Conservation (phyloP, 495 filamentous ascomycete genomes). For the Letharia lupina region DNA sequence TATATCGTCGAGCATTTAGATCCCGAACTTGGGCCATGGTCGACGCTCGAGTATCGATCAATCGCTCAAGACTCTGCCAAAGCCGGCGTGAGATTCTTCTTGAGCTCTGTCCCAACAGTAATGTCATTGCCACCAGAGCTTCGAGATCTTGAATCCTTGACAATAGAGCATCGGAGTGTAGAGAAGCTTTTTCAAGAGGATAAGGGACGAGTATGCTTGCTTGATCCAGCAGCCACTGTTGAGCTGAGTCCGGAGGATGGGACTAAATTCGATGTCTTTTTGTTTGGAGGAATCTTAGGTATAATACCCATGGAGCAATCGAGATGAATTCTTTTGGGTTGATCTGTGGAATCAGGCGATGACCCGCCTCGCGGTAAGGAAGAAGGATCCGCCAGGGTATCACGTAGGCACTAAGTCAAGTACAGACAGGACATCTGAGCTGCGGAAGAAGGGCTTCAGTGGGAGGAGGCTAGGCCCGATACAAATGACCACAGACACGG, state of each 20-base stretch:
- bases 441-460: conserved; percentile 84
- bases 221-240: conserved; percentile 73
- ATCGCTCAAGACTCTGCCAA: conserved; percentile 73
- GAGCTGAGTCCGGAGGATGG: conserved; percentile 80
- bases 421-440: conserved; percentile 82
- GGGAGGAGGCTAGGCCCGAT: conserved; percentile 82
- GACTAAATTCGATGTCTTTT: conserved; percentile 74
- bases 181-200: conserved; percentile 64
- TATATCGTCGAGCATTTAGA: conserved; percentile 93
- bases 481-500: conserved; percentile 98
- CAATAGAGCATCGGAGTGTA: conserved; percentile 61
- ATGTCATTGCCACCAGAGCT: conserved; percentile 61
- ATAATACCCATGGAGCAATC: conserved; percentile 29
- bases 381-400: background rate
- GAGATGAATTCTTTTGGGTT: background rate
- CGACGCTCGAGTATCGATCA: conserved; percentile 75
- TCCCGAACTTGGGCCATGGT: conserved; percentile 90
- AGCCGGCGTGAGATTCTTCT: conserved; percentile 59
- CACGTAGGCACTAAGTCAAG: conserved; percentile 9
- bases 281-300: conserved; percentile 96
- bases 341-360: conserved; percentile 54
- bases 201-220: conserved; percentile 66
- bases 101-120: conserved; percentile 68
- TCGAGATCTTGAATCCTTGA: conserved; percentile 49
- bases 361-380: conserved; percentile 81